Conservation (phyloP, 2,329 filamentous ascomycete species). For the Huntiella abstrusa region DNA sequence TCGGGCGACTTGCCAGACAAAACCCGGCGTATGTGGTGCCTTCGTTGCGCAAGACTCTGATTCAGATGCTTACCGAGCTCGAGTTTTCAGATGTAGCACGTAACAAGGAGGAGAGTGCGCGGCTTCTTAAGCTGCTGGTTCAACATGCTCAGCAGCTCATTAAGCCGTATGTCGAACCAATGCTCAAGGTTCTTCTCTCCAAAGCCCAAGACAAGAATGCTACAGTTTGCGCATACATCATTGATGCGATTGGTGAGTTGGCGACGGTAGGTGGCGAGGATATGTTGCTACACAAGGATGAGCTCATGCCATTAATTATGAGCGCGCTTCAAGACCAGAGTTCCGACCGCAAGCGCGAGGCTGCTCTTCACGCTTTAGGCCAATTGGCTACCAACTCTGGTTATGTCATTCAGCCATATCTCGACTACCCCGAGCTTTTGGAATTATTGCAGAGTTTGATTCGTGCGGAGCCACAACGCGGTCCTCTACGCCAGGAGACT, state of each 20-base stretch:
- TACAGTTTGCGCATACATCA: constrained; percentile 81
- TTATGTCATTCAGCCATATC: constrained; percentile 91
- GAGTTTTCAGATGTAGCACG: constrained; percentile 87
- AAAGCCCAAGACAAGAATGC: constrained; percentile 74
- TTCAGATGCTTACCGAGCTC: constrained; percentile 89
- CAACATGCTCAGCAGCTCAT: constrained; percentile 85
- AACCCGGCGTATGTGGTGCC: constrained; percentile 98
- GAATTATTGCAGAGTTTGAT: constrained; percentile 89
- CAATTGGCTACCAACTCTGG: constrained; percentile 90
- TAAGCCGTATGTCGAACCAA: constrained; percentile 90
- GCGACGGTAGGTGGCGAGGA: constrained; percentile 86
- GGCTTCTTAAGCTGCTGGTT: constrained; percentile 78
- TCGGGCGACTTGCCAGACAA: constrained; percentile 73
- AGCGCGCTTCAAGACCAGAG: constrained; percentile 87
- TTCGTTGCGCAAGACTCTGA: constrained; percentile 79
- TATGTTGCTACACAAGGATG: constrained; percentile 79
- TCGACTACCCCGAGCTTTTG: constrained; percentile 84
- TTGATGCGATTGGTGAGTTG: constrained; percentile 85
- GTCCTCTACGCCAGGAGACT: constrained; percentile 72
- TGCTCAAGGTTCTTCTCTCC: constrained; percentile 83
- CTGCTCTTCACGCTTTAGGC: constrained; percentile 74
- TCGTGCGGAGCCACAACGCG: constrained; percentile 69
- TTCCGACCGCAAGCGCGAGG: constrained; percentile 74
- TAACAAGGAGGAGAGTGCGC: constrained; percentile 92
- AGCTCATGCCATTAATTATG: constrained; percentile 88